Conservation (phyloP, 345 rosid species). For the Syzygium jambos region DNA sequence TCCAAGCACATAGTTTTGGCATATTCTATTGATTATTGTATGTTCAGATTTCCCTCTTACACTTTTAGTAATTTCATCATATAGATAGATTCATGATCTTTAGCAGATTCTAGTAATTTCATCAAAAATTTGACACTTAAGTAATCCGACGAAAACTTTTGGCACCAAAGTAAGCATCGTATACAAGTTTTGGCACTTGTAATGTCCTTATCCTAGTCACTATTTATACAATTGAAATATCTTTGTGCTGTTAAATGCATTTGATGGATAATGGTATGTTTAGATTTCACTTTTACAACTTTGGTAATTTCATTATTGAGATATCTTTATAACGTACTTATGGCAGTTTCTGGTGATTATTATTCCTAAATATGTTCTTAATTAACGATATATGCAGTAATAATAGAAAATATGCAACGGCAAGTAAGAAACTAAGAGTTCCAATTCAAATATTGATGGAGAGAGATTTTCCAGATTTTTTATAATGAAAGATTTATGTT, state of each 20-base stretch:
- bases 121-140: too few relatives aligned
- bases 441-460: neutral
- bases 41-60: too few relatives aligned
- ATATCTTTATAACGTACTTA: too few relatives aligned
- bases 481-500: neutral
- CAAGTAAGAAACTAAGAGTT: neutral
- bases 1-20: too few relatives aligned
- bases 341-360: neutral
- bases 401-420: neutral
- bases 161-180: too few relatives aligned
- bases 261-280: neutral
- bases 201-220: neutral
- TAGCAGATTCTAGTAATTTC: too few relatives aligned
- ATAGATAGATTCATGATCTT: too few relatives aligned
- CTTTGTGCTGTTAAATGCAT: neutral
- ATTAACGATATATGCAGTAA: neutral
- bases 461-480: neutral
- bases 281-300: neutral
- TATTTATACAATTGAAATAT: neutral
- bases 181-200: too few relatives aligned
- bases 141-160: too few relatives aligned
- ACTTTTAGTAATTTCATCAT: too few relatives aligned
- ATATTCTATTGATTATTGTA: too few relatives aligned
- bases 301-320: neutral
- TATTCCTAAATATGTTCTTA: neutral